Evolutionary conservation across 108 stramenopile species (phyloP).

Genomic region (Skeletonema tropicum): DNA sequence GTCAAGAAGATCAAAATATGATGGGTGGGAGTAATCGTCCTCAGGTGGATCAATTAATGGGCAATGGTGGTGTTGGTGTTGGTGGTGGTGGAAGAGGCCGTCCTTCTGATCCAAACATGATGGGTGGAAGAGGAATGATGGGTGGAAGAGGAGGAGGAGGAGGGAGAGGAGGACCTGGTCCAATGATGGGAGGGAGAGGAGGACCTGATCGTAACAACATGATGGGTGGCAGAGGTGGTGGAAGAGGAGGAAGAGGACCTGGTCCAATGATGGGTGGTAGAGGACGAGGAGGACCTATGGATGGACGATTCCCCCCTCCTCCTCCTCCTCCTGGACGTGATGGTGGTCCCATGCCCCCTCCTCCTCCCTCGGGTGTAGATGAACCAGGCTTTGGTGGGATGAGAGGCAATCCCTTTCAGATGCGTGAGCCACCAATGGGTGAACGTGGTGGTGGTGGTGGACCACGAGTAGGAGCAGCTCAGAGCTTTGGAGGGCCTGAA

Average conservation of each 20-base stretch:
- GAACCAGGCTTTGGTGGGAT: not conserved
- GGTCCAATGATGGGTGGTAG: not conserved
- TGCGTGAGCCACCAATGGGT: slow-evolving; percentile 3
- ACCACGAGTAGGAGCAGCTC: not conserved
- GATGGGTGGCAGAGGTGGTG: not conserved
- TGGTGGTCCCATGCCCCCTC: not conserved
- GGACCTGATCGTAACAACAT: not conserved
- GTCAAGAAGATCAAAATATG: not conserved
- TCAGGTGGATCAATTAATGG: not conserved
- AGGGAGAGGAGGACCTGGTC: not conserved
- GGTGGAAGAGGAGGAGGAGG: not conserved
- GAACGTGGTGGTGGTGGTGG: not conserved
- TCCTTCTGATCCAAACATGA: no score
- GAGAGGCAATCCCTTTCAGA: not conserved
- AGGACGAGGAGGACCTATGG: not conserved
- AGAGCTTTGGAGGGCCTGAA: not conserved
- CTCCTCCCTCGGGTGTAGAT: no score
- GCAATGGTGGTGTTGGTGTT: not conserved
- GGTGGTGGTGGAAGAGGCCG: no score
- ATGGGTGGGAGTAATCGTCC: not conserved
- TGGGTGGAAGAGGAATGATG: slow-evolving; percentile 1
- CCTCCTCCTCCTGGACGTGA: not conserved
- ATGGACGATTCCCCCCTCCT: not conserved
- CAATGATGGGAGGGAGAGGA: not conserved
- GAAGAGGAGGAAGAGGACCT: not conserved